Evolutionary conservation across 345 rosid species (phyloP), one percentile per base, ranked within the genome.

Genomic region (Chamaenerion angustifolium): DNA sequence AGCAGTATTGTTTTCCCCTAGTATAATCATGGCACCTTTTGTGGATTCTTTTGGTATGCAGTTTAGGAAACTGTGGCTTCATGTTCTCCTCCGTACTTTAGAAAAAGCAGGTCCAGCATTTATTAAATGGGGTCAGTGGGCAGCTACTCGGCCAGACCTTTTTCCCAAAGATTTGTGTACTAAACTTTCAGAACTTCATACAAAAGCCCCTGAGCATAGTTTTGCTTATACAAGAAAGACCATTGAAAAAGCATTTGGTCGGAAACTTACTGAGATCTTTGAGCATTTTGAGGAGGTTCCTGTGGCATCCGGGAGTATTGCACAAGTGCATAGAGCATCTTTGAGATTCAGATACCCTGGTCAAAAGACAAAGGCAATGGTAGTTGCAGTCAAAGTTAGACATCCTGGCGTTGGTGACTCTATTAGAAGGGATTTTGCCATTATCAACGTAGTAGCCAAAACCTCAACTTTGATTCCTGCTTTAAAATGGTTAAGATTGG

Each of bases 51-150:
- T 67, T 45, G 97, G 97, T 42, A 54, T 78, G n/a, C 54, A 63
- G 8, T 88, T 68, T 53, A 76, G 96, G 62, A 73, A 76, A 27
- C 0, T 67, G 21, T 80, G 82, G 84, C 83, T 79, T 60, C 76
- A 67, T 60, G 68, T 88, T 55, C 81, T 93, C 40, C 96, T 60
- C 62, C 75, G 77, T 13, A 80, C 95, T 8, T 66, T 93, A 58
- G 96, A 82, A 55, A 66, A 6, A 53, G 96, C 96, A 37, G 99
- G 99, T 55, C 99, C 99, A 47, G 99, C 99, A 35, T 88, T 93
- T 58, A 93, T 93, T 58, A 93, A 93, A 63, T 88, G 94, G 85
- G 99, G 99, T 16, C 99, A 93, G 54, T 93, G 99, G 96, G 86
- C 95, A 18, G 99, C 99, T 11, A 93, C 99, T 52, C 62, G 99